Base-by-base conservation (phyloP, 1,139 yeast species). In the Candida pseudoviswanathii region DNA sequence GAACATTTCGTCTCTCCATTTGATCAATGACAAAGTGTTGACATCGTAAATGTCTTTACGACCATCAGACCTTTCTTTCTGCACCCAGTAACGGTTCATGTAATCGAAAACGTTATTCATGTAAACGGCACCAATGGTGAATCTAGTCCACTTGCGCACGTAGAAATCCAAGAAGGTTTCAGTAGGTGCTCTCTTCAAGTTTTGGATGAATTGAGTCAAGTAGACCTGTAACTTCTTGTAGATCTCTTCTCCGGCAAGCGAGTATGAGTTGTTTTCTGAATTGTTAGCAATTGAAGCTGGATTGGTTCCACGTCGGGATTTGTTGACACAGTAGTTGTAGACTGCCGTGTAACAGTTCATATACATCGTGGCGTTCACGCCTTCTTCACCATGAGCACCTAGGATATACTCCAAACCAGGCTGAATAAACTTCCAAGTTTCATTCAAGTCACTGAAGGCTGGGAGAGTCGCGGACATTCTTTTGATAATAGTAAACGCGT, bases 21-120 rank as follows among this genome's bases (percentile, higher is more conserved):
- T 86, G 56, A 91, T 78, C 52, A 94, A 73, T 48, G 96, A 87
- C 58, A 94, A 75, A 1, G 97, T 91, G 62, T 89, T 86, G 36
- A 95, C 96, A 67, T 95, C 99, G 66, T 85, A 90, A 45, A 94
- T 84, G 60, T 90, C 91, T 56, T 92, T 80, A 61, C 90, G 83
- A n/a, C 98, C 98, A 64, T 94, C 98, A 41, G 92, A 89, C 61
- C 98, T 81, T 67, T 94, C 98, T 64, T 96, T 91, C 61, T 88
- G 90, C 45, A 95, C 97, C 99, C 99, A 95, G 69, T 94, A 94
- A 56, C 98, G 81, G 67, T 95, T 95, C 81, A 95, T 85, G 67
- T 95, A 95, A 65, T 92, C 96, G 64, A 94, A 90, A 29, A 95
- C 95, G 66, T 95, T 96, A 67, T 91, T 91, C 68, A 95, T 73